Evolutionary conservation across 345 rosid species (phyloP), one percentile per base, ranked within the genome.

Genomic region (Clausena lansium): DNA sequence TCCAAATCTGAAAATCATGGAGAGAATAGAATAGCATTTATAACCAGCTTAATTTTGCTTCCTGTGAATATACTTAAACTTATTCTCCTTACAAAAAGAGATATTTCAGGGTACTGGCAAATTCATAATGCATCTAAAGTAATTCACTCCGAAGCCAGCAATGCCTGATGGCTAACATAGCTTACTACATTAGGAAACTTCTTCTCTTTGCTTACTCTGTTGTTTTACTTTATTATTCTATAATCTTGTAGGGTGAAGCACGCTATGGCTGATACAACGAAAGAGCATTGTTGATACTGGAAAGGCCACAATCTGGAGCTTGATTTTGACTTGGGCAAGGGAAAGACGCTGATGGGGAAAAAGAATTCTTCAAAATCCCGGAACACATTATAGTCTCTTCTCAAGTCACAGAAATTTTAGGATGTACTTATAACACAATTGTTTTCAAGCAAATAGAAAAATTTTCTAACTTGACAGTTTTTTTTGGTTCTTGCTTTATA

Each of bases 171-270:
- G 35, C 36, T 27, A 28, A 62, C 14, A 13, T 28, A 62, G 35
- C 36, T 4, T 30, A 28, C 36, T 62, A 28, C 66, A 62, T 62
- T 28, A 5, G 24, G 11, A 24, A 36, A 36, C 47, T 66, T 20
- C 9, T 30, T 24, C 60, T 27, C 14, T 17, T 9, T 20, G 22
- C 73, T 58, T 17, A 39, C 67, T 39, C 15, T 5, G 7, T 17
- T 15, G 54, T 73, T 30, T 52, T 60, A 32, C 33, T 71, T 32
- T 54, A 71, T 33, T 54, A 54, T 36, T 76, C 52, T 33, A 22
- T 67, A 36, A 76, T 1, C 30, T n/a, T 62, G 76, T 69, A 71
- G 76, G 76, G 45, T n/a, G 57, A 68, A 38, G 68, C 3, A 47
- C 10, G 19, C 57, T 28, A 5, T 63, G 6, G 47, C 30, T 9